Base-by-base conservation (phyloP, 257 asterid species). In the Solanum ossicruentum region DNA sequence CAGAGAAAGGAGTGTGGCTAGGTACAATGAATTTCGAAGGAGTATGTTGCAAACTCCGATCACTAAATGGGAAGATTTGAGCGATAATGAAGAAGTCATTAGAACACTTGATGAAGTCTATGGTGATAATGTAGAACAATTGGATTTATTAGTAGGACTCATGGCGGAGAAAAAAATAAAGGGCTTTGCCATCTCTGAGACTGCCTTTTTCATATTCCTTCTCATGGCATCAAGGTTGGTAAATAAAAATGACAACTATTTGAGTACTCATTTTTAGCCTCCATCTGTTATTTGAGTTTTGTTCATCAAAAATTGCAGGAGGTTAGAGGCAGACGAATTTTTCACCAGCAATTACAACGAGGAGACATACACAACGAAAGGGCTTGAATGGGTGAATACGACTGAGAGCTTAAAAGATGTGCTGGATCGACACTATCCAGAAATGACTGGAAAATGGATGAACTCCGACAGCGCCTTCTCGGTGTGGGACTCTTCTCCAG, bases 151-250 rank as follows among this genome's bases (percentile, higher is more conserved):
- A 26, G 93, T 93, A 0, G 97, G 97, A 9, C 86, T 92, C 70
- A 69, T 89, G 82, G 97, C 93, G 0, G 95, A 92, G 47, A 93
- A 88, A 61, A 93, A 93, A 84, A 92, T 92, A 65, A 77, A 84
- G 3, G 97, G 97, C 5, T 93, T 93, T 49, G 97, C 94, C 1
- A 90, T 93, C 10, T 89, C 93, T 61, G 95, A 91, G 85, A 92
- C 97, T 0, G 94, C 95, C 4, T 92, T 93, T 78, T 5, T 90
- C 88, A 88, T 93, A 4, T 92, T 93, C 88, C 80, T 91, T 2
- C 4, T 91, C 86, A 93, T 93, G 97, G 95, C 97, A 1, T 8
- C 91, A 3, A 91, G 94, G 93, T 91, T 58, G 39, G 45, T 39
- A 4, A 0, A 0, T 18, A 20, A 56, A 3, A 84, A 73, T 36